These are phyloP conservation scores for Pseudogymnoascus sp. DNA, from an alignment of 2,329 filamentous ascomycete species.

Conservation along the genomic window DNA sequence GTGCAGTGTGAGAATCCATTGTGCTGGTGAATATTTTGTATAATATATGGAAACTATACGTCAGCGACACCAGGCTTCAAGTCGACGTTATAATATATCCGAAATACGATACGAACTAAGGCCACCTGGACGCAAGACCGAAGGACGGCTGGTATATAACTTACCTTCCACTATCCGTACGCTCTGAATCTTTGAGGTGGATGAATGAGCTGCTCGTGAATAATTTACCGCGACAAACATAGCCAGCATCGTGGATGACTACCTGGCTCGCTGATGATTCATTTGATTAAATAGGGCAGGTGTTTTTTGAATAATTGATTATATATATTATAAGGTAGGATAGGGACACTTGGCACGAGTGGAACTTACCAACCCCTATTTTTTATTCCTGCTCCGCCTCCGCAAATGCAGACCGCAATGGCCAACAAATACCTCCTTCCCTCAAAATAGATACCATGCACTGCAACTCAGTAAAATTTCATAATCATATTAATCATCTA, in stretches of 20 bases:
- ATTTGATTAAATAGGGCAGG: too few relatives aligned
- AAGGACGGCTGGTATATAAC: not conserved
- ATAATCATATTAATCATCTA: constrained; percentile 8
- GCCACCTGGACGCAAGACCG: not conserved
- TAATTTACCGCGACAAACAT: not conserved
- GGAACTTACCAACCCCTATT: too few relatives aligned
- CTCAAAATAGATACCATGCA: not conserved
- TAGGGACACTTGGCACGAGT: too few relatives aligned
- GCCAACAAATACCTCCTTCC: not conserved
- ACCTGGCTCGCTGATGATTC: not conserved
- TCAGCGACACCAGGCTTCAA: not conserved
- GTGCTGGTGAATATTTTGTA: too few relatives aligned
- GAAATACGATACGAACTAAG: not conserved
- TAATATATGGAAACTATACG: not conserved
- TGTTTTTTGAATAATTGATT: too few relatives aligned
- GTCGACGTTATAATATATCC: not conserved
- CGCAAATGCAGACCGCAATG: too few relatives aligned
- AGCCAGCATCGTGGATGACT: not conserved
- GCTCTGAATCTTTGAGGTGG: not conserved
- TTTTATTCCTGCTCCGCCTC: too few relatives aligned
- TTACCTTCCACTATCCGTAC: not conserved
- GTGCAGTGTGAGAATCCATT: not conserved
- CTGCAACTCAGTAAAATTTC: not conserved
- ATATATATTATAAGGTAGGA: too few relatives aligned
- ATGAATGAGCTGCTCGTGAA: not conserved